These are phyloP conservation scores for Pseudozyma hubeiensis DNA, from an alignment of 1,284 basidiomycete genomes.

Conservation along the genomic window DNA sequence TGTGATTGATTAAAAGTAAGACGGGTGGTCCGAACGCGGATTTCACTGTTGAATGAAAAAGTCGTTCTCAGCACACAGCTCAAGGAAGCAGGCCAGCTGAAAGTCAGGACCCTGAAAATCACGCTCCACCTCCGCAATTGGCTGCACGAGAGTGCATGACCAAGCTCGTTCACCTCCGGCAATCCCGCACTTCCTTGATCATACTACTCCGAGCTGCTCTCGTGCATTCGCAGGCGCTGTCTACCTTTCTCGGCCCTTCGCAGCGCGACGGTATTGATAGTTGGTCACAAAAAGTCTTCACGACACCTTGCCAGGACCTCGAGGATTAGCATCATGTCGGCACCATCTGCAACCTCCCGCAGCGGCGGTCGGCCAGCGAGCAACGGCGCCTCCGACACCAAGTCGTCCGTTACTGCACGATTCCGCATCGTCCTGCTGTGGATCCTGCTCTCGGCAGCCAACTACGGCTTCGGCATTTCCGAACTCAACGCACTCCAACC, in stretches of 20 bases:
- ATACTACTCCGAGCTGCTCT: no score
- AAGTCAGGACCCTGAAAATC: background rate
- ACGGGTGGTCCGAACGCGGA: constrained; percentile 23
- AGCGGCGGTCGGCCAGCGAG: background rate
- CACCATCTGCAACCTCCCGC: background rate
- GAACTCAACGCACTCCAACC: constrained; percentile 63
- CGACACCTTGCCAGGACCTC: no score
- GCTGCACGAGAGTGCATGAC: no score
- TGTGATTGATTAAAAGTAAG: background rate
- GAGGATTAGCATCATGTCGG: background rate
- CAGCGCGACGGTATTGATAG: background rate
- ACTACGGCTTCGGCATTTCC: constrained; percentile 65
- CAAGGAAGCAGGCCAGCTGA: no score
- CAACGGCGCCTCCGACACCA: constrained; percentile 1
- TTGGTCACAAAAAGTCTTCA: no score
- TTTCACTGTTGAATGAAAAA: background rate
- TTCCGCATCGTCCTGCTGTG: constrained; percentile 52
- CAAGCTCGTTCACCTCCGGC: no score
- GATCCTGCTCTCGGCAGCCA: constrained; percentile 58
- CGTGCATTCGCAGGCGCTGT: no score
- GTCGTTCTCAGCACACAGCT: no score
- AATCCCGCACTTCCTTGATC: no score
- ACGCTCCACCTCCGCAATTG: no score
- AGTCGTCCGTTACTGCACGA: constrained; percentile 21
- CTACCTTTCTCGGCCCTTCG: no score